phyloP scores from a whole-genome alignment of 2,329 filamentous ascomycete species.

The Pyricularia grisea region DNA sequence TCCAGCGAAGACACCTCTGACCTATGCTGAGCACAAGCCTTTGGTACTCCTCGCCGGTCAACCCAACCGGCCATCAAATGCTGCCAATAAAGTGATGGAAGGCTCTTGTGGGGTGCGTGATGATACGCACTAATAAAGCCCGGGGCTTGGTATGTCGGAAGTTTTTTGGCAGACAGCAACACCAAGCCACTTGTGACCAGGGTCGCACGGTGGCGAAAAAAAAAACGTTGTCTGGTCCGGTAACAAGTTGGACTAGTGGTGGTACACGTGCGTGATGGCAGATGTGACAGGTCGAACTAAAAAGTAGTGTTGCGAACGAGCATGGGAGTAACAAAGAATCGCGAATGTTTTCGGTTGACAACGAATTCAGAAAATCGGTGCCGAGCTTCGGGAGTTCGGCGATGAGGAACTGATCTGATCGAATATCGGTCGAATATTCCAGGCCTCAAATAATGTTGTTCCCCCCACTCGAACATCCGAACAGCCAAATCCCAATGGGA shows the following conservation, averaged over 20 bases:
- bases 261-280: neutral
- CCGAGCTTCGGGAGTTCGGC: neutral
- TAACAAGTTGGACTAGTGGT: neutral
- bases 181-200: neutral
- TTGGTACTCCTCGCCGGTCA: neutral
- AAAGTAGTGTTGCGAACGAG: neutral
- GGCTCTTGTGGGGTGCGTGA: neutral
- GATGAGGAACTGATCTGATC: neutral
- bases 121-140: neutral
- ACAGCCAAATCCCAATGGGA: neutral
- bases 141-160: neutral
- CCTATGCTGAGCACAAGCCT: neutral
- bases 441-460: neutral
- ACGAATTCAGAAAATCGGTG: neutral
- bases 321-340: neutral
- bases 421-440: neutral
- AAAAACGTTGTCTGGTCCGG: neutral
- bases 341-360: neutral
- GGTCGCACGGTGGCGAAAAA: neutral
- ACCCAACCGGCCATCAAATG: neutral
- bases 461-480: too few species aligned
- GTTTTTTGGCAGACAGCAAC: neutral
- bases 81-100: neutral
- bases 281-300: neutral
- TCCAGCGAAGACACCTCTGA: neutral